Evolutionary conservation across 1,139 yeast species (phyloP), one percentile per base, ranked within the genome.

Genomic region (Geotrichum phurueaensis): DNA sequence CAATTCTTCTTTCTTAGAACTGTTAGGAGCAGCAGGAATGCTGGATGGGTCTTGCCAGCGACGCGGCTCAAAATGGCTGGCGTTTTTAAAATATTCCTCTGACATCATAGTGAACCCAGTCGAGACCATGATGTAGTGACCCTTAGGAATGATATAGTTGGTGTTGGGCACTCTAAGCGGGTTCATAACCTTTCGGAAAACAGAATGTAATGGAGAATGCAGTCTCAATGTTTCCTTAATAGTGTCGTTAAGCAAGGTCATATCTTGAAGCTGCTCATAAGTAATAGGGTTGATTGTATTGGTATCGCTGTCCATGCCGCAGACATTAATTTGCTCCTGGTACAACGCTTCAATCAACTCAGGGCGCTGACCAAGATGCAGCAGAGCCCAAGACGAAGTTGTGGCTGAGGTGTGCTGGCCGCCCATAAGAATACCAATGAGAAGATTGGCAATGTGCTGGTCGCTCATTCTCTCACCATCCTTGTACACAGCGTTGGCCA

Each of bases 351-450:
- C 89, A 77, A 90, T 96, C 62, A 92, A 76, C 51, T 89, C 86
- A 51, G 96, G 96, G 67, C 83, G 79, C 70, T 87, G 95, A 67
- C 92, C 98, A 67, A 94, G 81, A 73, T 94, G 99, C 67, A 94
- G 81, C 72, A 94, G 79, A 70, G 85, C 85, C 99, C 99, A 94
- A 31, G 97, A 88, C 55, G 96, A 89, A 31, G 99, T 94, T 29
- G 98, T 83, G 55, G 98, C 96, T 67, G 96, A 88, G 36, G 99
- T 95, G 76, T 94, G 99, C 79, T 94, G 99, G 64, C 99, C 99
- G 69, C 99, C 99, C 99, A 94, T 94, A 65, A 95, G 81, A 60
- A 95, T 86, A 73, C 98, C 99, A 75, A 94, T 94, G 76, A 91
- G 80, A 74, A 94, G 80, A 76, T 92, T 88, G 51, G 98, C 96